phyloP scores from a whole-genome alignment of 1,284 basidiomycete species.

The Pholiota adiposa region DNA sequence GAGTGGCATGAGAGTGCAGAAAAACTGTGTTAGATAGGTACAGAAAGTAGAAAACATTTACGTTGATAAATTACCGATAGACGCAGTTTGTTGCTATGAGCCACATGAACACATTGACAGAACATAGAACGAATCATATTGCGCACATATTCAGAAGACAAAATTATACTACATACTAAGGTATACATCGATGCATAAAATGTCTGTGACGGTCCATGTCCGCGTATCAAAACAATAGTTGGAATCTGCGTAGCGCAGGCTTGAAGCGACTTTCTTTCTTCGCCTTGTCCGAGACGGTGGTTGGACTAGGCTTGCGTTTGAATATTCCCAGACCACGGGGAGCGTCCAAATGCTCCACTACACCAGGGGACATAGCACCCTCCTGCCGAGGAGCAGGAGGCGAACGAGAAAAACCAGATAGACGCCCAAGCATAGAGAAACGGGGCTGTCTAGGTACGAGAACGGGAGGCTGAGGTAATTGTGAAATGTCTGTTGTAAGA shows the following conservation, averaged over 20 bases:
- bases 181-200: not conserved
- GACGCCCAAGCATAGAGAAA: not conserved
- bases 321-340: slow-evolving; percentile 6
- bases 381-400: not conserved
- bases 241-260: not conserved
- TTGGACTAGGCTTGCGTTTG: not conserved
- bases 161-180: not conserved
- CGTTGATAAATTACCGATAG: no score
- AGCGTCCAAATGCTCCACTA: slow-evolving; percentile 16
- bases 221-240: not conserved
- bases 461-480: not conserved
- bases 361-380: slow-evolving; percentile 10
- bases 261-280: not conserved
- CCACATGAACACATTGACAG: no score
- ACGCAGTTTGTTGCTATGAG: no score
- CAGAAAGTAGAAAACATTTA: no score
- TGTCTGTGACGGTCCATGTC: slow-evolving; percentile 2
- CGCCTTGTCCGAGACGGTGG: not conserved
- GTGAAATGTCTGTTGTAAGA: not conserved
- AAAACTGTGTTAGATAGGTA: no score
- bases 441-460: slow-evolving; percentile 1
- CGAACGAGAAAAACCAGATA: not conserved
- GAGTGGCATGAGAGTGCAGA: no score
- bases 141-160: no score
- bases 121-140: no score